Evolutionary conservation across 169 alveolate genomes (phyloP), one percentile per base, ranked within the genome.

Genomic region (Plasmodium chabaudi): DNA sequence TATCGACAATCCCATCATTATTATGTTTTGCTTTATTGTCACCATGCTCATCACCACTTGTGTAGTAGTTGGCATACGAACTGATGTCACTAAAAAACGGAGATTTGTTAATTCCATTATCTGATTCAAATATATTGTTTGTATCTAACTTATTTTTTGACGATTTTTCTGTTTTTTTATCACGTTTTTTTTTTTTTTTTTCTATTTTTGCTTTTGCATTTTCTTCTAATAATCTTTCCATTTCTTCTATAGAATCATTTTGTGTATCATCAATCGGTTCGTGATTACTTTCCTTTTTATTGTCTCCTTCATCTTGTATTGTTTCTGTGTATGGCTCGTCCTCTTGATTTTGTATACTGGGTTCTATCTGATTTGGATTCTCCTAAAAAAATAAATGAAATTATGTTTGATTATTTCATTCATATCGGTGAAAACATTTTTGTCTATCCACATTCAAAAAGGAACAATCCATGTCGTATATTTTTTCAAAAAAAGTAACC

Each of bases 51-150:
- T 68, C 91, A 68, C 56, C 91, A 61, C 91, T 84, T 15, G 91
- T 39, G 55, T 19, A 68, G 49, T 84, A 84, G 34, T 84, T 87
- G 9, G 91, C 91, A 21, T 68, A 68, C 5, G 91, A 67, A 47
- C 91, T 84, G 10, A 84, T 17, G 27, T 84, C 91, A 68, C 91
- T 84, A 15, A 84, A 63, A 42, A 84, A 84, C 1, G 91, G 91
- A n/a, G 91, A 84, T 25, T 55, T 67, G 39, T 68, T 61, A 34
- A 34, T 34, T 34, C 5, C 42, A 0, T 34, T 34, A 34, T 34
- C 7, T 34, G 42, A 1, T 34, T 34, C 42, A 5, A 34, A 3
- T 27, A 55, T 84, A 68, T 69, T 21, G n/a, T 84, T 72, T 13
- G 19, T 55, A 23, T 17, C 46, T 51, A 27, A 27, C 5, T 1